Conservation (phyloP, 148 eudicot species). For the Pharnaceum exiguum region DNA sequence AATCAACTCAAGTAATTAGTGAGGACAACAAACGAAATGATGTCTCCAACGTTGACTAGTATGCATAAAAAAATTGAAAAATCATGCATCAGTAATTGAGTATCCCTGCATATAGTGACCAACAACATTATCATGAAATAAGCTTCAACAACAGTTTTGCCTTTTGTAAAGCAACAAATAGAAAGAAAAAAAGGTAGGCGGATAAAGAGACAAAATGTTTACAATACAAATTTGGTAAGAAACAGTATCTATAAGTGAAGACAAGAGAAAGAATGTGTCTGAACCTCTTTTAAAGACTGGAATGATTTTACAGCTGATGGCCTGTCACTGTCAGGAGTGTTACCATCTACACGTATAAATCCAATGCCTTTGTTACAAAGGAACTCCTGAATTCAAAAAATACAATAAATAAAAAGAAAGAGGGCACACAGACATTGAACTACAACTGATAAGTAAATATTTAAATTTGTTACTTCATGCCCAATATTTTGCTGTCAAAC, state of each 20-base stretch:
- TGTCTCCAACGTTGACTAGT: no score
- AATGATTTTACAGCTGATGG: slow-evolving; percentile 70
- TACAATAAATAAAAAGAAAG: slow-evolving; percentile 4
- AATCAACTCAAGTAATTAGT: no score
- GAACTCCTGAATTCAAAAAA: slow-evolving; percentile 49
- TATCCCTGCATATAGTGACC: background rate
- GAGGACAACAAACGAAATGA: no score
- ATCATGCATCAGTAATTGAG: background rate
- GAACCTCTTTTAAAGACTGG: slow-evolving; percentile 66
- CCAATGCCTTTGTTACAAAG: slow-evolving; percentile 62
- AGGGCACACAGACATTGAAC: background rate
- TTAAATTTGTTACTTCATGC: background rate
- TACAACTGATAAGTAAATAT: background rate
- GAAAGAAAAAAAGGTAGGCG: no score
- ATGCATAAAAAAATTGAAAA: background rate
- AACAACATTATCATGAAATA: background rate
- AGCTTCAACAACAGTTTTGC: background rate
- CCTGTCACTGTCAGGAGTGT: slow-evolving; percentile 52
- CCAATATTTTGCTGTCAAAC: background rate
- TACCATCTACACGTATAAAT: slow-evolving; percentile 83
- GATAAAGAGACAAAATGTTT: background rate
- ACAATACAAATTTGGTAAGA: background rate
- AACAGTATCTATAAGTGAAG: background rate
- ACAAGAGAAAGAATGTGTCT: slow-evolving; percentile 13
- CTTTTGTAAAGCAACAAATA: background rate